Base-by-base conservation (phyloP, 2,329 filamentous ascomycete genomes). In the Colletotrichum liriopes region DNA sequence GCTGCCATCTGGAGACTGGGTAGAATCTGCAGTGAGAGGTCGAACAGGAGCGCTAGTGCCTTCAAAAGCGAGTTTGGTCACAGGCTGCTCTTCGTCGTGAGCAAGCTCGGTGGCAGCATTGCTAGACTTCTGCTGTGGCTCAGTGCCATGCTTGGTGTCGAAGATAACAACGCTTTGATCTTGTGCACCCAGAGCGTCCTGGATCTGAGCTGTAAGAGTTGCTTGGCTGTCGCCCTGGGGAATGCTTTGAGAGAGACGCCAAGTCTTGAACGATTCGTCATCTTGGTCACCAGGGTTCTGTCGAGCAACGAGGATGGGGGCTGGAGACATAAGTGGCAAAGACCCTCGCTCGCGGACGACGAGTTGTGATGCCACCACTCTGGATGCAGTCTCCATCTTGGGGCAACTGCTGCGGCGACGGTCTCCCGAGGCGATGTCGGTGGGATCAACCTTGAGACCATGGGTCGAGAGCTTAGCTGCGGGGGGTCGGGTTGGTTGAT, bases 261-360 rank as follows among this genome's bases (percentile, higher is more conserved):
- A 76, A 39, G 74, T 75, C 52, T 62, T 65, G 61, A 76, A 71
- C 18, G 75, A 76, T 2, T 73, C 67, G 29, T 66, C 65, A 45
- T 76, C 74, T 26, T 71, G 62, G 3, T 67, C 47, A 5, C 45
- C 49, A 14, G 60, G 23, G 6, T 29, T 29, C 26, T 32, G 71
- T 5, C 55, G 39, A 18, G 69, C 74, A 58, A 35, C 11, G 5
- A 73, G 58, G 3, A 65, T 49, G 0, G 75, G 75, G 12, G 73
- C 70, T 3, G 68, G 71, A 5, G 64, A 23, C 7, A 67, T 60
- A 65, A 63, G 5, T 52, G 75, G 72, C 35, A 72, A 35, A 3
- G 75, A 76, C 20, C 35, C 71, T 59, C 73, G 67, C 37, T 75
- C 65, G 3, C 67, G 72, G 16, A 75, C 20, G 18, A 73, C 67